A percentile compares a stretch with the other conserved stretches of the same genome.
Conservation (phyloP, 2,329 filamentous ascomycete genomes). For the Scedosporium aurantiacum region DNA sequence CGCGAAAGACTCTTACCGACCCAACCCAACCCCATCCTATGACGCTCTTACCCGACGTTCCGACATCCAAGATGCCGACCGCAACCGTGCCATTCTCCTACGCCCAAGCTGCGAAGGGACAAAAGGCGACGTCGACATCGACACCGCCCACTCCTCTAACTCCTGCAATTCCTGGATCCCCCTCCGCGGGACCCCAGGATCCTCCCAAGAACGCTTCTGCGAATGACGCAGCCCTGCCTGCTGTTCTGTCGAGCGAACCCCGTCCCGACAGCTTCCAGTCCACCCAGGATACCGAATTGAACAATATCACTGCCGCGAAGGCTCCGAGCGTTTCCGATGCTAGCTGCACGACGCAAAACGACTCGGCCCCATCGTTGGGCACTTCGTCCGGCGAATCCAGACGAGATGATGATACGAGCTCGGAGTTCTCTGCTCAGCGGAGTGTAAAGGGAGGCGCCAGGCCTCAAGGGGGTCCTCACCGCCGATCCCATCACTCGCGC, state of each 20-base stretch:
- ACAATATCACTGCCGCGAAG: neutral
- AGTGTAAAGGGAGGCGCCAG: slow-evolving; percentile 5
- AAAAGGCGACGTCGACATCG: slow-evolving; percentile 18
- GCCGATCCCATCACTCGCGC: slow-evolving; percentile 4
- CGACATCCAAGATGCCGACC: slow-evolving; percentile 34
- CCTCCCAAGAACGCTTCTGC: neutral
- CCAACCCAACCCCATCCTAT: neutral
- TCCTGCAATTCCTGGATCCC: neutral
- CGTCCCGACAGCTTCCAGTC: neutral
- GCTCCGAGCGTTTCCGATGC: slow-evolving; percentile 5
- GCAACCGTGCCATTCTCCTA: slow-evolving; percentile 66
- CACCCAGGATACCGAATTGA: neutral
- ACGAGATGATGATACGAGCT: slow-evolving; percentile 4
- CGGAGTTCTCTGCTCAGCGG: slow-evolving; percentile 1
- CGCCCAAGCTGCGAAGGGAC: slow-evolving; percentile 86
- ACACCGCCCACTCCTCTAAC: slow-evolving; percentile 3
- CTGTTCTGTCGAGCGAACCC: neutral
- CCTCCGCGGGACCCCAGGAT: neutral
- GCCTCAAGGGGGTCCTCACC: neutral
- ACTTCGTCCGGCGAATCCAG: slow-evolving; percentile 4
- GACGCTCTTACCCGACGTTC: neutral
- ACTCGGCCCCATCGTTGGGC: neutral
- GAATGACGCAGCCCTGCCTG: neutral
- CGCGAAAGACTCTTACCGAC: neutral
- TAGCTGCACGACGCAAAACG: slow-evolving; percentile 7